Evolutionary conservation across 1,139 yeast genomes (phyloP), one percentile per base, ranked within the genome.

Genomic region (Candida dubliniensis): DNA sequence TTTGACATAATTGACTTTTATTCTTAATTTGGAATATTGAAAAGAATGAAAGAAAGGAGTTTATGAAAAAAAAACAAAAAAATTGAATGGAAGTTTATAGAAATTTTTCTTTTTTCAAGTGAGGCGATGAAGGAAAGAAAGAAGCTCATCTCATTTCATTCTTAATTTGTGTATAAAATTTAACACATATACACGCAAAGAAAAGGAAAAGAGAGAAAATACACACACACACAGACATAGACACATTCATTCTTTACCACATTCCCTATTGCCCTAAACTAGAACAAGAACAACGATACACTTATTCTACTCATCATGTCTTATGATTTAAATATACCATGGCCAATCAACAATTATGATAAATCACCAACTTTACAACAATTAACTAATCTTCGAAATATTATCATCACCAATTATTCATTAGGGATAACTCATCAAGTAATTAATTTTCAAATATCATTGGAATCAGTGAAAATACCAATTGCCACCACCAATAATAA

Each of bases 271-370:
- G 23, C 23, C 23, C 23, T 4, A 4, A 18, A 36, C 15, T n/a
- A n/a, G n/a, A n/a, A n/a, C 29, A 18, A 9, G 27, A 34, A 11
- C 34, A 14, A 10, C 18, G 27, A 25, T 6, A 27, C 25, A 9
- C 14, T 9, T 11, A 10, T 11, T 8, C 23, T 18, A 3, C 23
- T 18, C 30, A 45, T 24, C 33, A 64, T 60, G 64, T 49, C 63
- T 56, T 84, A 81, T 51, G 97, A 90, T 65, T 71, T 90, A 50
- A 90, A 90, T 60, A 83, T 90, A 4, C 81, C 82, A 15, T 90
- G 96, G 93, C 96, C 96, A 0, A 79, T 74, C 43, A 59, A 63
- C 38, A 70, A 74, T 51, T 82, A 77, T 58, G 53, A 64, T 3
- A 53, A 66, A 10, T 61, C 64, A 26, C 77, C 81, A 1, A 58